Percentiles rank a stretch among this genome's conserved stretches.
phyloP scores from a whole-genome alignment of 208 protist genomes.

The Leishmania tropica region DNA sequence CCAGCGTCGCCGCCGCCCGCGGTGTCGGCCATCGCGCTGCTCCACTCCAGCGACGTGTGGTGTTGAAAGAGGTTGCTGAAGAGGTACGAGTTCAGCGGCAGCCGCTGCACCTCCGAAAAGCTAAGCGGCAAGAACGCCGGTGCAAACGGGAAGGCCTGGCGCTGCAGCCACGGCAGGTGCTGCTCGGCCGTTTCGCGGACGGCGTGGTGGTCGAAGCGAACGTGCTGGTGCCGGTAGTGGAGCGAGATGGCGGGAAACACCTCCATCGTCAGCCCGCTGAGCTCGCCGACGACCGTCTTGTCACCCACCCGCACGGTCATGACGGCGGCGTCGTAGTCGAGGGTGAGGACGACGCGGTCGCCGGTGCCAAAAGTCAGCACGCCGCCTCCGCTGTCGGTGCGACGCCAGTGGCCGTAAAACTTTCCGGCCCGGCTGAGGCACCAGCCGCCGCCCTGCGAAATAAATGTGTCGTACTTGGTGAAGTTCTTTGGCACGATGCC shows the following conservation, averaged over 20 bases:
- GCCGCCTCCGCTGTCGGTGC: conserved; percentile 58
- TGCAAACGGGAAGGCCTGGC: conserved; percentile 59
- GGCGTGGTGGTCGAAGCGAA: conserved; percentile 91
- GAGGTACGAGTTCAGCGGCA: conserved; percentile 78
- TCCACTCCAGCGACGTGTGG: conserved; percentile 15
- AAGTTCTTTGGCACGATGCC: conserved; percentile 91
- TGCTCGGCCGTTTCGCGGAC: conserved; percentile 61
- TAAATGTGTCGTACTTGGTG: conserved; percentile 93
- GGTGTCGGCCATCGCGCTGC: conserved; percentile 1
- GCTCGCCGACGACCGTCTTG: conserved; percentile 81
- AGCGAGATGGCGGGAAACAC: conserved; percentile 92
- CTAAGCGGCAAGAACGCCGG: conserved; percentile 62
- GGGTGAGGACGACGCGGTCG: conserved; percentile 84
- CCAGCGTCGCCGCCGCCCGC: neutral
- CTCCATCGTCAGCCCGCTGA: conserved; percentile 85
- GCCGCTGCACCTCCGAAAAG: conserved; percentile 41
- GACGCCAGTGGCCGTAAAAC: conserved; percentile 93
- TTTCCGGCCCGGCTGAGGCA: conserved; percentile 92
- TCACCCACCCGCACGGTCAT: conserved; percentile 90
- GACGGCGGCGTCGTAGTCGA: conserved; percentile 87
- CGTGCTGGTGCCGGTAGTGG: conserved; percentile 92
- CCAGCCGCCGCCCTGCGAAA: conserved; percentile 93
- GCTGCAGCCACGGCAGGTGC: conserved; percentile 72
- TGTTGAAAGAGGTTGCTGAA: conserved; percentile 69
- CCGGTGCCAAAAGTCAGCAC: conserved; percentile 84